Base-by-base conservation (phyloP, 2,329 filamentous ascomycete species). In the Penicillium fuscoglaucum region DNA sequence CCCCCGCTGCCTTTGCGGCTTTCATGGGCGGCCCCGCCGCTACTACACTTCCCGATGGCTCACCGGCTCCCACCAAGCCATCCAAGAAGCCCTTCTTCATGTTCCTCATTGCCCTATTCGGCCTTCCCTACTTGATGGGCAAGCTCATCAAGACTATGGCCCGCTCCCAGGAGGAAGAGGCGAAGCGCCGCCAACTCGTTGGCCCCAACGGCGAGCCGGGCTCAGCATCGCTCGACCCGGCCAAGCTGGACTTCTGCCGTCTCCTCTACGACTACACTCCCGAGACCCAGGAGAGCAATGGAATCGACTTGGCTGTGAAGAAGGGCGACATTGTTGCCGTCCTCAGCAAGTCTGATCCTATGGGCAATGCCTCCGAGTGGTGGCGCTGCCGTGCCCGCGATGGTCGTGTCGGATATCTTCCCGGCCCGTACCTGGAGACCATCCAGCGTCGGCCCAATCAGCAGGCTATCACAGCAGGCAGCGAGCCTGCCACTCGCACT, bases 291-390 rank as follows among this genome's bases (percentile, higher is more conserved):
- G 72, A 74, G 44, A 82, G 82, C 21, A 79, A 88, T 61, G 91
- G 90, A 35, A 87, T 98, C 66, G 96, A 99, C 71, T 83, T 99
- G 15, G 87, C 90, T 37, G 93, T 96, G 26, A 93, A 90, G 79
- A 97, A 96, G 80, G 93, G 93, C 59, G 95, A 99, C 68, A 87
- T 98, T 53, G 93, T 99, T 17, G 95, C 95, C 28, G 92, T 99
- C 1, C 83, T 99, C 55, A 89, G 88, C 79, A 97, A 97, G 79
- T 90, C 87, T 19, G 95, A 99, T 69, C 95, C 95, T 0, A 85
- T 93, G 70, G 95, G 95, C 44, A 92, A 95, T 68, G 86, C 91
- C 5, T 95, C 90, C 52, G 93, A 99, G 72, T 99, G 95, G 95
- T 99, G 95, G 95, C 87, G 89, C 65, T 99, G 96, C 77, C 85